Evolutionary conservation across 345 rosid genomes (phyloP).

Genomic region (Arabis hirsuta): DNA sequence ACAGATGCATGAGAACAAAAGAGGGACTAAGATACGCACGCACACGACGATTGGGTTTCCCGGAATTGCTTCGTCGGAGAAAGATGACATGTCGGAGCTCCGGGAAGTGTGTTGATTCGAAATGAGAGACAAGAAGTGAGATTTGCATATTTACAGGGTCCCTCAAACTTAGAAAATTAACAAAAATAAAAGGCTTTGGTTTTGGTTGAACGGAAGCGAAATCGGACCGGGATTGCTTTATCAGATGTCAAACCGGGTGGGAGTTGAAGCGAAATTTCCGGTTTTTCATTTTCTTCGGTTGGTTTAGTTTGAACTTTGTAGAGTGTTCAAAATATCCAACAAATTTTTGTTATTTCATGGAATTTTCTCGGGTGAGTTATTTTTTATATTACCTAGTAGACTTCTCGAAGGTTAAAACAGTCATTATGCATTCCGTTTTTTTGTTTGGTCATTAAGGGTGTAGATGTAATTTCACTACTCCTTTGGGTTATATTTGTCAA

Average conservation of each 20-base stretch:
- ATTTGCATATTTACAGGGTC: background rate
- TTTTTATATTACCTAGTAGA: too few species aligned
- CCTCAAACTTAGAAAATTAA: too few species aligned
- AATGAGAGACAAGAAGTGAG: background rate
- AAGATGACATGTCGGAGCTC: slow-evolving; percentile 56
- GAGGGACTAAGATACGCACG: slow-evolving; percentile 31
- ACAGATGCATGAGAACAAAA: slow-evolving; percentile 3
- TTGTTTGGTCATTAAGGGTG: too few species aligned
- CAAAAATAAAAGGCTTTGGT: background rate
- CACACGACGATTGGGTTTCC: slow-evolving; percentile 40
- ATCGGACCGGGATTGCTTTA: background rate
- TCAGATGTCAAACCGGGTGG: background rate
- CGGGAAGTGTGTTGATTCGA: background rate
- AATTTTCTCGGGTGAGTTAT: too few species aligned
- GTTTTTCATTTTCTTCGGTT: too few species aligned
- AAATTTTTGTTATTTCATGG: too few species aligned
- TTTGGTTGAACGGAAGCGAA: slow-evolving; percentile 4
- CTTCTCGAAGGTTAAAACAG: too few species aligned
- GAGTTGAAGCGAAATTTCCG: slow-evolving; percentile 3
- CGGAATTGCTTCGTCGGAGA: slow-evolving; percentile 24
- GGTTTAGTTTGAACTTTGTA: too few species aligned
- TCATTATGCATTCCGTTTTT: too few species aligned
- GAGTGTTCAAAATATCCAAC: too few species aligned
- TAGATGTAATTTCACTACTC: too few species aligned
- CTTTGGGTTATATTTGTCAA: too few species aligned